Base-by-base conservation (phyloP, 106 monocot species). In the Posidonia australis region DNA sequence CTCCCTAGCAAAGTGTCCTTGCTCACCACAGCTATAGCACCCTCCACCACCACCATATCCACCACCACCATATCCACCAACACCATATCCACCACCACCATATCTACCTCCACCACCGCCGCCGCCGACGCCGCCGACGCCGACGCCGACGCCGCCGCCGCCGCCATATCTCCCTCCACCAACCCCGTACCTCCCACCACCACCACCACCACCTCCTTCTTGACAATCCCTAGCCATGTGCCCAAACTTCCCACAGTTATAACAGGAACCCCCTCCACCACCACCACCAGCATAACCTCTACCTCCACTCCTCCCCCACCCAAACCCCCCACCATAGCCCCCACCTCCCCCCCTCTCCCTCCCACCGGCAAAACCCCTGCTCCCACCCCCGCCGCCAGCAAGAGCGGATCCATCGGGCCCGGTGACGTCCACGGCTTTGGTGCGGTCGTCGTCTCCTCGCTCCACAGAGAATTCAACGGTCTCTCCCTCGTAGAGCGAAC, bases 351-450 rank as follows among this genome's bases (percentile, higher is more conserved):
- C n/a, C n/a, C 76, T 61, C 1, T 21, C 42, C 11, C 19, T 29
- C 22, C n/a, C 45, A 44, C 10, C 60, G 13, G 23, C 7, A 27
- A 3, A 58, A 12, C 28, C 62, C 29, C 71, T 22, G 31, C 56
- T 52, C 36, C 20, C 20, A 10, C 44, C 49, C 12, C 81, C 81
- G 11, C 43, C 46, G 10, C 60, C 51, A 19, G 72, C 13, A 11
- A 72, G 31, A 16, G 23, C 13, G n/a, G 63, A 30, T 1, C 72
- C 63, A 13, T 77, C 67, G 19, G 73, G 73, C 0, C 68, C 72
- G 20, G 72, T 73, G 26, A 81, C 81, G 25, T 77, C 81, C 20
- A 73, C 73, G 57, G 81, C 81, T 72, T 81, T 81, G 59, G 77
- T 65, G 17, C 81, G 68, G 26, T 77, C 81, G 32, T 72, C 69